A percentile compares a stretch with the other conserved stretches of the same genome.
phyloP scores from a whole-genome alignment of 78 protist species.

The Dictyostelium brefeldianum region DNA sequence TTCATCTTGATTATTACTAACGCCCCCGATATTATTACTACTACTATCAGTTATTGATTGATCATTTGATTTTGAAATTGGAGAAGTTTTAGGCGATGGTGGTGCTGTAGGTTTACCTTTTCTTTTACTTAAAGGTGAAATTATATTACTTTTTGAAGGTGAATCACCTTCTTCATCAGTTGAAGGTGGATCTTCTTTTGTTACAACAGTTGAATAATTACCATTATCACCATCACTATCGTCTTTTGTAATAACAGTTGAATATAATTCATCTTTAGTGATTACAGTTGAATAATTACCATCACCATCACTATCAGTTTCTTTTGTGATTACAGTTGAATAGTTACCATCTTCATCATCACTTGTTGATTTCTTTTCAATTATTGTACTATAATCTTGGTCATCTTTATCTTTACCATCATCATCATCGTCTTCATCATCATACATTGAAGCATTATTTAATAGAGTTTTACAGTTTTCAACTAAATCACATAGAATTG shows the following conservation, averaged over 20 bases:
- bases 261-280: constrained; percentile 51
- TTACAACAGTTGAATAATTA: constrained; percentile 3
- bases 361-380: constrained; percentile 6
- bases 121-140: constrained; percentile 14
- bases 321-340: constrained; percentile 55
- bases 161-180: constrained; percentile 1
- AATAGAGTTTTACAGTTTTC: constrained; percentile 55
- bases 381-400: constrained; percentile 7
- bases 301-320: neutral
- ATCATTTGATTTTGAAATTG: neutral
- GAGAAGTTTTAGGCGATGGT: constrained; percentile 23
- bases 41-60: neutral
- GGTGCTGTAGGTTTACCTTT: constrained; percentile 3
- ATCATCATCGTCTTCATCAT: constrained; percentile 68
- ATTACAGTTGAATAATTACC: constrained; percentile 41
- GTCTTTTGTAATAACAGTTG: constrained; percentile 52
- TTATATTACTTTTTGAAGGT: neutral
- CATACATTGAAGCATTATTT: constrained; percentile 13
- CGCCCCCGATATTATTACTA: no score
- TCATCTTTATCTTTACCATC: constrained; percentile 66
- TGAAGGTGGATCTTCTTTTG: constrained; percentile 32
- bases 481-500: constrained; percentile 41
- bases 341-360: constrained; percentile 24
- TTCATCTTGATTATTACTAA: neutral
- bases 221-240: neutral